These are phyloP conservation scores for Phialemonium atrogriseum DNA, from an alignment of 2,329 filamentous ascomycete species.

Conservation along the genomic window DNA sequence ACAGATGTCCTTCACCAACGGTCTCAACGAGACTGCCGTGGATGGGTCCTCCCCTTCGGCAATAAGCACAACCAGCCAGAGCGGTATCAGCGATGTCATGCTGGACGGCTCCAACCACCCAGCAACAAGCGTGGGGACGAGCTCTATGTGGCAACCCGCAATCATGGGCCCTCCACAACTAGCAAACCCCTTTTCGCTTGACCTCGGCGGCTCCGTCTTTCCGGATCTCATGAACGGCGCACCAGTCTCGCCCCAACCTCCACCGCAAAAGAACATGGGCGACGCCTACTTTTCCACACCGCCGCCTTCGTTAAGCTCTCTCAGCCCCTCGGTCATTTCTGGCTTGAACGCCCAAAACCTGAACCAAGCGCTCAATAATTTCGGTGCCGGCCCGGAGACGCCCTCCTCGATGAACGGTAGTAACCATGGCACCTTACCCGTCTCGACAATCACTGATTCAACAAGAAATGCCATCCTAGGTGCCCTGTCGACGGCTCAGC, in stretches of 20 bases:
- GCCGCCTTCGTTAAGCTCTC: conserved; percentile 62
- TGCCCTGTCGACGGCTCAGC: conserved; percentile 44
- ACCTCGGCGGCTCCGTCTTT: conserved; percentile 66
- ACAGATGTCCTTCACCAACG: conserved; percentile 60
- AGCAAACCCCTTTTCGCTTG: conserved; percentile 62
- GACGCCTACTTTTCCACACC: conserved; percentile 76
- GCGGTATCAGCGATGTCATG: conserved; percentile 85
- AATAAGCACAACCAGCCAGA: conserved; percentile 90
- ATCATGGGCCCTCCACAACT: conserved; percentile 63
- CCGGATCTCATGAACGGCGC: conserved; percentile 66
- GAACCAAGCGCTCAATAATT: conserved; percentile 58
- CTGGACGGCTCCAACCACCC: conserved; percentile 72
- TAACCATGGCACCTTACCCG: conserved; percentile 47
- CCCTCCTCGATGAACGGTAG: conserved; percentile 64
- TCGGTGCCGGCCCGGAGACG: conserved; percentile 60
- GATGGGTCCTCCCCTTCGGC: conserved; percentile 93
- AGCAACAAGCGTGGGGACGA: conserved; percentile 39
- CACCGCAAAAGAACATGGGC: conserved; percentile 60
- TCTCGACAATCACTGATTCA: conserved; percentile 57
- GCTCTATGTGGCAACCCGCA: conserved; percentile 61
- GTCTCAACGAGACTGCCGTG: conserved; percentile 65
- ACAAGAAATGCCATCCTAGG: conserved; percentile 54
- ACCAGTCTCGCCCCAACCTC: conserved; percentile 69
- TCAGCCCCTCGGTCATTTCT: conserved; percentile 65
- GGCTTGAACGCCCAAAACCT: conserved; percentile 53